Conservation (phyloP, 257 asterid genomes). For the Jasminum sambac region DNA sequence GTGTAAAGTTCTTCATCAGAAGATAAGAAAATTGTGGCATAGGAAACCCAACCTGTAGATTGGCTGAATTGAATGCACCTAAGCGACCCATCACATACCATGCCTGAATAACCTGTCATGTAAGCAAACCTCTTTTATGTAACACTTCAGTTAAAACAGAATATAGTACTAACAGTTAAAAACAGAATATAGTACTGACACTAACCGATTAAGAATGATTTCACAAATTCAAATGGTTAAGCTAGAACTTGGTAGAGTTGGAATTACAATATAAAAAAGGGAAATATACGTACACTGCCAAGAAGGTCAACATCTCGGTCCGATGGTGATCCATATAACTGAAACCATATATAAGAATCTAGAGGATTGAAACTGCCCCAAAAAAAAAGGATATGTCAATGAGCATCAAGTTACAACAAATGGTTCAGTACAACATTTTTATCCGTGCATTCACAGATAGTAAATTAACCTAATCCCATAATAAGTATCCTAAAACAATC, state of each 20-base stretch:
- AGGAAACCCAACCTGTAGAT: slow-evolving; percentile 65
- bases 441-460: not conserved
- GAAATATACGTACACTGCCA: slow-evolving; percentile 72
- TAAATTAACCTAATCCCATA: not conserved
- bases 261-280: slow-evolving; percentile 8
- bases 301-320: slow-evolving; percentile 93
- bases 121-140: slow-evolving; percentile 6
- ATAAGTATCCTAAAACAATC: not conserved
- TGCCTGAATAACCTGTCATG: slow-evolving; percentile 80
- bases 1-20: not conserved
- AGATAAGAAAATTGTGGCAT: not conserved
- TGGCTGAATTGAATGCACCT: slow-evolving; percentile 84
- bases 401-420: slow-evolving; percentile 16
- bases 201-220: slow-evolving; percentile 6
- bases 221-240: slow-evolving; percentile 8
- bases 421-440: not conserved
- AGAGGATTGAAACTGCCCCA: slow-evolving; percentile 84
- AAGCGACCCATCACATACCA: slow-evolving; percentile 98
- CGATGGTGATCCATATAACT: slow-evolving; percentile 84
- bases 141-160: slow-evolving; percentile 10
- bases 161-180: not conserved
- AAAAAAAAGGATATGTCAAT: slow-evolving; percentile 6
- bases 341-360: slow-evolving; percentile 93
- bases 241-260: slow-evolving; percentile 6
- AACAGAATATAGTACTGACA: not conserved